Conservation (phyloP, 2,329 filamentous ascomycete genomes). For the Fusarium lateritium region DNA sequence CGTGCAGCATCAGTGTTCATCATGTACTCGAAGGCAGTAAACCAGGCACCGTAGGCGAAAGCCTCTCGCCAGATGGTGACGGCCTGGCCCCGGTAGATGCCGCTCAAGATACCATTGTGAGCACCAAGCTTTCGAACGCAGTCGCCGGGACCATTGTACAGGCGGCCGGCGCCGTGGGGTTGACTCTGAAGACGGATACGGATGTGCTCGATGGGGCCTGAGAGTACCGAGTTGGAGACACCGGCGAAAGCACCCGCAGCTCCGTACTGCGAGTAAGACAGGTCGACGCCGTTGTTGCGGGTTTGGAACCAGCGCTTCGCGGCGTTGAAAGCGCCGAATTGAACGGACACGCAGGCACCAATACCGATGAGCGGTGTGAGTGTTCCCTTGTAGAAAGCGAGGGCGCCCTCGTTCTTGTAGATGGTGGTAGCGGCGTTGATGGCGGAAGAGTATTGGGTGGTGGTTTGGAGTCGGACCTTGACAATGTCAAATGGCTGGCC, state of each 20-base stretch:
- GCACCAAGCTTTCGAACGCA: slow-evolving; percentile 87
- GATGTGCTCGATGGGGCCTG: slow-evolving; percentile 95
- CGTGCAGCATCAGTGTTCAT: slow-evolving; percentile 91
- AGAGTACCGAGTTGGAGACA: slow-evolving; percentile 89
- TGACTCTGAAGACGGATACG: slow-evolving; percentile 97
- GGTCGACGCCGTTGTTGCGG: slow-evolving; percentile 73
- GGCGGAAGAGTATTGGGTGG: slow-evolving; percentile 83
- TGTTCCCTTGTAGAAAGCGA: slow-evolving; percentile 98
- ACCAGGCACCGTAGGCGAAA: slow-evolving; percentile 96
- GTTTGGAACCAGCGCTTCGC: slow-evolving; percentile 89
- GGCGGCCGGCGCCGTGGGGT: slow-evolving; percentile 83
- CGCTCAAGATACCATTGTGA: slow-evolving; percentile 74
- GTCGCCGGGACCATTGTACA: slow-evolving; percentile 90
- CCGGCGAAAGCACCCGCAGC: slow-evolving; percentile 92
- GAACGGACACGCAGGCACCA: slow-evolving; percentile 96
- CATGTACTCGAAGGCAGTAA: slow-evolving; percentile 93
- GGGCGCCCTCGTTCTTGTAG: slow-evolving; percentile 86
- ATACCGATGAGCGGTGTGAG: slow-evolving; percentile 95
- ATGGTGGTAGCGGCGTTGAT: slow-evolving; percentile 86
- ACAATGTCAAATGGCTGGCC: slow-evolving; percentile 89
- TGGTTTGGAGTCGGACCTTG: slow-evolving; percentile 96
- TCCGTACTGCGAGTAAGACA: slow-evolving; percentile 91
- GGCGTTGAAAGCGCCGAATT: slow-evolving; percentile 97
- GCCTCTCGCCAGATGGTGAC: slow-evolving; percentile 92
- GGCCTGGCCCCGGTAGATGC: slow-evolving; percentile 87